Evolutionary conservation across 306 rosid species (phyloP), one percentile per base, ranked within the genome.

Genomic region (Lagenaria siceraria): DNA sequence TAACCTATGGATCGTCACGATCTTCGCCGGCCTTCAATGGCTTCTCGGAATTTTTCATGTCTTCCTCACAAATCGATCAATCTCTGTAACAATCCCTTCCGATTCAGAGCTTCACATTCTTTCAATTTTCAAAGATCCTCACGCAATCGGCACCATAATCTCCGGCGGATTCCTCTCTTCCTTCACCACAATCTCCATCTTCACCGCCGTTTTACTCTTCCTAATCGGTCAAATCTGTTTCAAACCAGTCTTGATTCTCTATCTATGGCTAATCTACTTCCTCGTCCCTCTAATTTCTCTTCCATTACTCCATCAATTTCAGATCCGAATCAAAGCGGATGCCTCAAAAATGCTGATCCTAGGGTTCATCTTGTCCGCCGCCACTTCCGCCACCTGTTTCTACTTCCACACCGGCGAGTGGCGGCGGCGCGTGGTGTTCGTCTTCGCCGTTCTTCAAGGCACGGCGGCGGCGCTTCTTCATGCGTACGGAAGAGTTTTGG

Each of bases 11-110:
- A 81, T 94, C 0, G 97, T 94, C 11, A 88, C 98, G 12, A 94
- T 94, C 82, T 94, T 90, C 84, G 88, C 96, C 74, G 98, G 97
- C 74, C 74, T 94, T 0, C 87, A 70, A 7, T 94, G 98, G 98
- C 85, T 91, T 18, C 83, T 84, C 5, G 98, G 98, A 3, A 60
- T 88, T 0, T 25, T 90, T 0, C 97, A 94, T 54, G 74, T 84
- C 35, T 78, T 87, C 31, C 74, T 88, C 21, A 77, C 83, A 0
- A 71, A 79, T 24, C 84, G 92, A 80, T 75, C 88, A 11, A 73
- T 82, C 29, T 66, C 53, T 10, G 46, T 66, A 31, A 40, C 81
- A 1, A 80, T 81, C 70, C 87, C 0, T 78, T 74, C 49, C 76
- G 70, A 0, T 85, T 92, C 19, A 83, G 75, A 52, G 21, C 86